A percentile compares a stretch with the other conserved stretches of the same genome.
These are phyloP conservation scores for Claviceps monticola DNA, from an alignment of 2,329 filamentous ascomycete genomes.

Conservation along the genomic window DNA sequence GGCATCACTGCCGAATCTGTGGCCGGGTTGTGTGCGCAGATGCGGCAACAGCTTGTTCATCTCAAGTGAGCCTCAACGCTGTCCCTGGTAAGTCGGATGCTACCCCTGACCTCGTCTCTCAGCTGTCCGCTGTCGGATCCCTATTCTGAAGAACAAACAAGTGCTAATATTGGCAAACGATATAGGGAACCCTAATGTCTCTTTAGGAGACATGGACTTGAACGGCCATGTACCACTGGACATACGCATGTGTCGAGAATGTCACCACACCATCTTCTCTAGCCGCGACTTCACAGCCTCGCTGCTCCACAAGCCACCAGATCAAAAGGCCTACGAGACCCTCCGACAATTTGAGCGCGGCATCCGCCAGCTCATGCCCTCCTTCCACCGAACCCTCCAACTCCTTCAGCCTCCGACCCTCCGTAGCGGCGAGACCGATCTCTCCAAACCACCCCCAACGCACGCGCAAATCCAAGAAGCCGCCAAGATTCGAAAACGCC, in stretches of 20 bases:
- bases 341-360: conserved; percentile 78
- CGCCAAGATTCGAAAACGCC: conserved; percentile 73
- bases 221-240: conserved; percentile 53
- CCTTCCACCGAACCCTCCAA: conserved; percentile 65
- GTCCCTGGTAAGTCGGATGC: conserved; percentile 28
- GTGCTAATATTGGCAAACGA: background rate
- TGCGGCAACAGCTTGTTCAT: conserved; percentile 68
- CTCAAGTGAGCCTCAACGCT: conserved; percentile 69
- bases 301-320: conserved; percentile 51
- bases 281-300: conserved; percentile 68
- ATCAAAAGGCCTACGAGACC: conserved; percentile 71
- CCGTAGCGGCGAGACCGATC: conserved; percentile 23
- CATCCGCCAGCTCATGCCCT: conserved; percentile 66
- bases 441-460: conserved; percentile 31
- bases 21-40: conserved; percentile 90
- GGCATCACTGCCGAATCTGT: conserved; percentile 91
- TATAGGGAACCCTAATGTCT: conserved; percentile 11
- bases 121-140: too few relatives aligned
- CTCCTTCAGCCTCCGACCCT: conserved; percentile 47
- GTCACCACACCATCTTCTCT: conserved; percentile 47
- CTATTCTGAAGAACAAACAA: background rate
- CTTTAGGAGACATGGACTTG: conserved; percentile 28
- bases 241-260: conserved; percentile 85
- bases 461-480: conserved; percentile 68
- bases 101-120: too few relatives aligned